These are phyloP conservation scores for Penicillium soppii DNA, from an alignment of 495 filamentous ascomycete species.

Conservation along the genomic window DNA sequence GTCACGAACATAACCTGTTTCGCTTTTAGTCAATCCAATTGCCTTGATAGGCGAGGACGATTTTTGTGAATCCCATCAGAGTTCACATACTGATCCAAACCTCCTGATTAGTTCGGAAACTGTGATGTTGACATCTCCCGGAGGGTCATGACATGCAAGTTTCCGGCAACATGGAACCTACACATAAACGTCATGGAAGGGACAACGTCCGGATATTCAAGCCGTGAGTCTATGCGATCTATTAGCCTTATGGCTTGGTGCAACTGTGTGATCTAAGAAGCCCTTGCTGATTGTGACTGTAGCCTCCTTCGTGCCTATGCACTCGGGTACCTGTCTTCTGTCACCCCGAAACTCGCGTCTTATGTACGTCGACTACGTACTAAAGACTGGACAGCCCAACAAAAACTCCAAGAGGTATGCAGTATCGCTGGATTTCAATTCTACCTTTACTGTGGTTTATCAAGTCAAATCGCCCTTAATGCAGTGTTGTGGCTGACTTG, in stretches of 20 bases:
- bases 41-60: slow-evolving; percentile 7
- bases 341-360: slow-evolving; percentile 63
- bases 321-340: slow-evolving; percentile 70
- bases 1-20: not conserved
- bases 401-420: slow-evolving; percentile 42
- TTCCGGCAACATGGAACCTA: slow-evolving; percentile 32
- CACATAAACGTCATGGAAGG: slow-evolving; percentile 23
- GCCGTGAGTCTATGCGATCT: slow-evolving; percentile 22
- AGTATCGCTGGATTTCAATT: not conserved
- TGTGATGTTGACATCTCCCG: slow-evolving; percentile 23
- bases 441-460: slow-evolving; percentile 1
- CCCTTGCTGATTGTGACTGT: slow-evolving; percentile 12
- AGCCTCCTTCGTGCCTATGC: slow-evolving; percentile 74
- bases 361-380: slow-evolving; percentile 49
- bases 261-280: slow-evolving; percentile 1
- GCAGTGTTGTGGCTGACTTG: slow-evolving; percentile 8
- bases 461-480: not conserved
- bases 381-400: slow-evolving; percentile 41
- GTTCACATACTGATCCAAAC: slow-evolving; percentile 4
- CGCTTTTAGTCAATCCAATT: not conserved
- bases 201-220: slow-evolving; percentile 27
- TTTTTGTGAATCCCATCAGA: slow-evolving; percentile 7
- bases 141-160: slow-evolving; percentile 25
- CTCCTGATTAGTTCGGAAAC: slow-evolving; percentile 12
- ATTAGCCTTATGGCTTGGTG: slow-evolving; percentile 11